Evolutionary conservation across 306 rosid genomes (phyloP).

Genomic region (Sicyos baderoa): DNA sequence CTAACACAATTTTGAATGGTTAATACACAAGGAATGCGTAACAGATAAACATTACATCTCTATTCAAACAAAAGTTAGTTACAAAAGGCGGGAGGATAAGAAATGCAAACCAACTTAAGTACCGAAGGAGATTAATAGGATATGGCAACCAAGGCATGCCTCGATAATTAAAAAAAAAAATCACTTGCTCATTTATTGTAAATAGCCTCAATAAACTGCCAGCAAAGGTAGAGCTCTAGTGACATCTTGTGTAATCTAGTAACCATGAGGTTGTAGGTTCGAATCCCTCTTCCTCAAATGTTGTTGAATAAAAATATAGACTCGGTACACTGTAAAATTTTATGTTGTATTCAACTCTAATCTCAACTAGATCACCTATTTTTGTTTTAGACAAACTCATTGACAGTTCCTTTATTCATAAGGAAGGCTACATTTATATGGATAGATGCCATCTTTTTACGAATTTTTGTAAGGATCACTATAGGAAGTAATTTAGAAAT

Average conservation of each 20-base stretch:
- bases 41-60: background rate
- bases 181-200: background rate
- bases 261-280: too few relatives aligned
- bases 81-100: background rate
- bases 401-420: background rate
- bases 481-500: background rate
- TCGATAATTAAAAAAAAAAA: too few relatives aligned
- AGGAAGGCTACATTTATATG: background rate
- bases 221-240: too few relatives aligned
- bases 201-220: background rate
- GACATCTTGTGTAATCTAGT: too few relatives aligned
- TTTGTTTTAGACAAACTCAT: background rate
- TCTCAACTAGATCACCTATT: background rate
- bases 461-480: too few relatives aligned
- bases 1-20: constrained; percentile 4
- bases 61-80: background rate
- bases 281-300: too few relatives aligned
- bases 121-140: background rate
- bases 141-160: background rate
- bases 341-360: background rate
- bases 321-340: background rate
- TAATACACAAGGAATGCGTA: background rate
- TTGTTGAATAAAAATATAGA: background rate
- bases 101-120: constrained; percentile 3
- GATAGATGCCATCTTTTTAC: background rate